Base-by-base conservation (phyloP, 1,139 yeast genomes). In the Geotrichum europaeum region DNA sequence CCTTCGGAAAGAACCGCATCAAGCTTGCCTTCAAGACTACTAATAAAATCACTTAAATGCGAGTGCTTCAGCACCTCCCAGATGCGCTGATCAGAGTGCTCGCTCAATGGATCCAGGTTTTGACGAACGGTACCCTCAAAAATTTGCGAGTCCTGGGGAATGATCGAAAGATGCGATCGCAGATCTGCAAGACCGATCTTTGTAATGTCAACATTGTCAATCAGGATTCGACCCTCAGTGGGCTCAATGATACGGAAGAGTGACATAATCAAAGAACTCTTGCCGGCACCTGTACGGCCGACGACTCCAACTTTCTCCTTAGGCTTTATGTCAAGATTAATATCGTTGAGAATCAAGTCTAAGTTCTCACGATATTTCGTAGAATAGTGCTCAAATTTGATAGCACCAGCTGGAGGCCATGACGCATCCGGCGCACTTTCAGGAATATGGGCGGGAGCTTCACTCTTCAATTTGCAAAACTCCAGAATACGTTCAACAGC, bases 261-360 rank as follows among this genome's bases (percentile, higher is more conserved):
- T 0, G 94, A 87, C 67, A 87, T 73, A 0, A 89, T 84, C 56
- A 88, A 74, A 1, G 92, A 83, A 47, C 89, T 84, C 71, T 88
- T 88, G 25, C 96, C 96, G 0, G 95, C 92, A 51, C 96, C 96
- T 0, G 96, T 88, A 66, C 96, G 79, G 10, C 96, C 96, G 20
- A 87, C 94, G 64, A 88, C 84, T 53, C 96, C 96, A 65, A 88
- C 77, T 69, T 88, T 88, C 66, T 88, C 94, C 20, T 76, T 76
- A 3, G 89, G 78, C 36, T 79, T 76, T 62, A 88, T 81, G 1
- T 76, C 74, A 55, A 87, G 69, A 47, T 76, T 73, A 57, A 88
- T 76, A 55, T 81, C 76, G 58, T 79, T 80, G 67, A 88, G 74
- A 2, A 87, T 89, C 30, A 84, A 82, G 32, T 73, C 76, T 30